Conservation (phyloP, 2,329 filamentous ascomycete genomes). For the Raffaelea albimanens region DNA sequence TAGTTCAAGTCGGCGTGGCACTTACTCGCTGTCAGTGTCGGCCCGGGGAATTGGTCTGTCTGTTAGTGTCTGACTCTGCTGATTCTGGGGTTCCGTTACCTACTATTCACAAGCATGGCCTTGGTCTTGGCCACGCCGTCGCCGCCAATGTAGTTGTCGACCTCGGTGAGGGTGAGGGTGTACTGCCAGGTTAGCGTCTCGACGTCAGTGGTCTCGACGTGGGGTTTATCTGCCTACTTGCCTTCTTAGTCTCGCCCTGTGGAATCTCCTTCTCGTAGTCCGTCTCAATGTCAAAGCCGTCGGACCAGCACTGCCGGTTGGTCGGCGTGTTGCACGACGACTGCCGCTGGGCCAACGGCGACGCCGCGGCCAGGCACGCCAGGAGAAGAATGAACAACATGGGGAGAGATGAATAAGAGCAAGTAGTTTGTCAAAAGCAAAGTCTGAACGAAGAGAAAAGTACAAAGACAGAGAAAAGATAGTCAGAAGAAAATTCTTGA, state of each 20-base stretch:
- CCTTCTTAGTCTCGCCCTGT: too few relatives aligned
- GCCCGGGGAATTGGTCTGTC: constrained; percentile 7
- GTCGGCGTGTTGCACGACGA: constrained; percentile 11
- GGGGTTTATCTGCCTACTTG: too few relatives aligned
- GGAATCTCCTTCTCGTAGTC: constrained; percentile 14
- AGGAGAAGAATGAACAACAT: too few relatives aligned
- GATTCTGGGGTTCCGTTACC: neutral
- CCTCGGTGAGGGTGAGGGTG: constrained; percentile 11
- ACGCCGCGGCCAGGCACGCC: neutral
- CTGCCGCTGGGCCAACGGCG: neutral
- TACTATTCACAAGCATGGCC: constrained; percentile 16
- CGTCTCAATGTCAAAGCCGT: constrained; percentile 14
- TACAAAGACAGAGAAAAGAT: neutral
- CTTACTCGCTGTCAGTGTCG: constrained; percentile 5
- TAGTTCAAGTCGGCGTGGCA: neutral
- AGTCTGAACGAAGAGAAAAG: neutral
- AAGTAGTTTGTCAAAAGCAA: too few relatives aligned
- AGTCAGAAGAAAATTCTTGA: neutral
- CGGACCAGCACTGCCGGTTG: constrained; percentile 13
- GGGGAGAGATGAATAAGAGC: neutral
- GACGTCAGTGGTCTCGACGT: too few relatives aligned
- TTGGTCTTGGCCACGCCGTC: constrained; percentile 12
- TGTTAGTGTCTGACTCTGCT: neutral
- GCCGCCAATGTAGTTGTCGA: constrained; percentile 12
- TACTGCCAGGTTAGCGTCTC: constrained; percentile 8